These are phyloP conservation scores for Phytophthora idaei DNA, from an alignment of 352 stramenopile species.

Conservation along the genomic window DNA sequence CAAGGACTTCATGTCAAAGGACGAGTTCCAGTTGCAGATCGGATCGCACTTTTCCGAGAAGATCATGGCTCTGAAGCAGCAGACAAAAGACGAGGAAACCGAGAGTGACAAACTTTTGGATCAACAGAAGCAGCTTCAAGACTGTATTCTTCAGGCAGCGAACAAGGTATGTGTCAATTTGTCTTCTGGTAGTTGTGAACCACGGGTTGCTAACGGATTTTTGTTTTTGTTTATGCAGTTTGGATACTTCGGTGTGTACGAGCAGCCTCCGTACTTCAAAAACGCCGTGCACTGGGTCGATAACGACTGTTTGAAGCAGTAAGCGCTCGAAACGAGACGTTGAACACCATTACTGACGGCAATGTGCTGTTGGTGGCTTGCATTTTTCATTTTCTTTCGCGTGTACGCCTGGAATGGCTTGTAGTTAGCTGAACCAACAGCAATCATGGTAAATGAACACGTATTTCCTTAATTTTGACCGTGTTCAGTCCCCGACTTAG, in stretches of 20 bases:
- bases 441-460: slow-evolving; percentile 24
- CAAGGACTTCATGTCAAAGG: slow-evolving; percentile 52
- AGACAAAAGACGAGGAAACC: slow-evolving; percentile 25
- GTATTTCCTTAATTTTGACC: slow-evolving; percentile 15
- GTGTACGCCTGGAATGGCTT: slow-evolving; percentile 8
- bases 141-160: slow-evolving; percentile 49
- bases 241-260: slow-evolving; percentile 61
- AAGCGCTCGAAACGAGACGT: slow-evolving; percentile 4
- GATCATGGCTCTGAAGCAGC: slow-evolving; percentile 29
- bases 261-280: slow-evolving; percentile 48
- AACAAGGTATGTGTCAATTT: slow-evolving; percentile 44
- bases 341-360: slow-evolving; percentile 5
- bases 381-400: slow-evolving; percentile 22
- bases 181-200: background rate
- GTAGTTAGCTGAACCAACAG: slow-evolving; percentile 23
- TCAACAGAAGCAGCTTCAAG: slow-evolving; percentile 38
- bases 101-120: slow-evolving; percentile 26
- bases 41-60: slow-evolving; percentile 34
- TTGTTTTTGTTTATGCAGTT: slow-evolving; percentile 37
- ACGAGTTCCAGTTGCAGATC: slow-evolving; percentile 47
- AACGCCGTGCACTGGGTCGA: slow-evolving; percentile 55
- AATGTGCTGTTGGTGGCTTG: slow-evolving; percentile 18
- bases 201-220: slow-evolving; percentile 5
- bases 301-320: slow-evolving; percentile 46
- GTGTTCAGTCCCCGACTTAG: slow-evolving; percentile 30